phyloP scores from a whole-genome alignment of 495 filamentous ascomycete species.

The Penicillium chermesinum region DNA sequence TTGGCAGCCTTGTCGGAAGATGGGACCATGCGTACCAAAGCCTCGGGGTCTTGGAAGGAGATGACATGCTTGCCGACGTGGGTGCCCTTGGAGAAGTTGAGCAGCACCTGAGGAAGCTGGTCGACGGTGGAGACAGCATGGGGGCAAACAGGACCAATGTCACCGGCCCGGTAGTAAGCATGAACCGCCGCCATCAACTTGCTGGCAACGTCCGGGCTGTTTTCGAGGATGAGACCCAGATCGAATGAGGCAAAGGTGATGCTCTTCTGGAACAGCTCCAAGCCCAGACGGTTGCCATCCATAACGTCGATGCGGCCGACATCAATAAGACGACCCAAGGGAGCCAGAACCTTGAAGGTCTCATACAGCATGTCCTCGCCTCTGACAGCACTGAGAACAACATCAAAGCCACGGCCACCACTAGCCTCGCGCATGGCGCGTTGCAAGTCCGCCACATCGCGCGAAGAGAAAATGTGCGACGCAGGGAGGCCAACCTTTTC shows the following conservation, averaged over 20 bases:
- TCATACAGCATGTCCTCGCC: conserved; percentile 18
- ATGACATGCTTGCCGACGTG: not conserved
- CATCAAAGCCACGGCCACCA: conserved; percentile 14
- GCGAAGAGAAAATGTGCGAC: conserved; percentile 14
- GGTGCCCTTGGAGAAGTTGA: no score
- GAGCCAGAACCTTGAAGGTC: conserved; percentile 22
- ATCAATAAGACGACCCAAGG: conserved; percentile 26
- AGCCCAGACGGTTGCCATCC: conserved; percentile 9
- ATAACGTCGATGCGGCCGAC: conserved; percentile 25
- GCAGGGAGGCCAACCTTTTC: conserved; percentile 12
- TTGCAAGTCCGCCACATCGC: conserved; percentile 1
- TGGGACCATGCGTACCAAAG: not conserved
- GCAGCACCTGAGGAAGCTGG: no score
- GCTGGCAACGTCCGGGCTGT: not conserved
- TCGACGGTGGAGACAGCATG: no score
- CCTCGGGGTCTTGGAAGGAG: not conserved
- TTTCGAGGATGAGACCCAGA: not conserved
- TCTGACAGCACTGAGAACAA: conserved; percentile 24
- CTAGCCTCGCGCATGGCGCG: conserved; percentile 7
- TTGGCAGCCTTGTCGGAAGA: not conserved
- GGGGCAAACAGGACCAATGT: no score
- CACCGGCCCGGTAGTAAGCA: no score
- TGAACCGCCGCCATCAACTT: not conserved
- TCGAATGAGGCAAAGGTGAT: conserved; percentile 7
- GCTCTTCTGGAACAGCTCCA: conserved; percentile 27